Evolutionary conservation across 768 basidiomycete species (phyloP).

Genomic region (Cubamyces sp.): DNA sequence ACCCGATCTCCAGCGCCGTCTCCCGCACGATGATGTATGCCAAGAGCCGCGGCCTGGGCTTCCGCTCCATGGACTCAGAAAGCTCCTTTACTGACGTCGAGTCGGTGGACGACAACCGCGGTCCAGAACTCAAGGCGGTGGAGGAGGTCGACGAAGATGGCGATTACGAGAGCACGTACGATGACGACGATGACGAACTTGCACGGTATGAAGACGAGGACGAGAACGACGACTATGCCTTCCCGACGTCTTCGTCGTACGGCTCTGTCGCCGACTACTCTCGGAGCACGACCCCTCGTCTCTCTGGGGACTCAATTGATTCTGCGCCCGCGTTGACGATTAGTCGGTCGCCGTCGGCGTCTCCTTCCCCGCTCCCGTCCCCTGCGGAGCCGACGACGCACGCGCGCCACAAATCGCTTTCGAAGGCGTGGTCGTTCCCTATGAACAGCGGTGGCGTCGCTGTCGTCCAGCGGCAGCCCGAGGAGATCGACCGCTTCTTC

Average conservation of each 20-base stretch:
- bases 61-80: conserved; percentile 66
- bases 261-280: conserved; percentile 34
- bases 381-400: conserved; percentile 35
- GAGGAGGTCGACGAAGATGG: conserved; percentile 54
- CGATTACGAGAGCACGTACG: conserved; percentile 34
- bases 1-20: conserved; percentile 25
- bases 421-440: conserved; percentile 71
- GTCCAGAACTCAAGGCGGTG: conserved; percentile 51
- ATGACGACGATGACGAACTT: conserved; percentile 58
- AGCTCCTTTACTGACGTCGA: conserved; percentile 75
- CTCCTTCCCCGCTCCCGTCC: conserved; percentile 34
- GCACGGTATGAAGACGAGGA: conserved; percentile 75
- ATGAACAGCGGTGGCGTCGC: conserved; percentile 22
- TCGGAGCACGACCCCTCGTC: conserved; percentile 36
- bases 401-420: conserved; percentile 48
- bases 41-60: conserved; percentile 50
- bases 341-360: conserved; percentile 37
- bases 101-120: conserved; percentile 45
- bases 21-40: conserved; percentile 34
- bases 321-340: conserved; percentile 26
- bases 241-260: conserved; percentile 37
- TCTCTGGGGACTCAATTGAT: conserved; percentile 29
- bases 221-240: conserved; percentile 62
- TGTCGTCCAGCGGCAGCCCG: conserved; percentile 33
- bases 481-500: conserved; percentile 79